phyloP scores from a whole-genome alignment of 495 filamentous ascomycete genomes.

The Aspergillus baeticus region DNA sequence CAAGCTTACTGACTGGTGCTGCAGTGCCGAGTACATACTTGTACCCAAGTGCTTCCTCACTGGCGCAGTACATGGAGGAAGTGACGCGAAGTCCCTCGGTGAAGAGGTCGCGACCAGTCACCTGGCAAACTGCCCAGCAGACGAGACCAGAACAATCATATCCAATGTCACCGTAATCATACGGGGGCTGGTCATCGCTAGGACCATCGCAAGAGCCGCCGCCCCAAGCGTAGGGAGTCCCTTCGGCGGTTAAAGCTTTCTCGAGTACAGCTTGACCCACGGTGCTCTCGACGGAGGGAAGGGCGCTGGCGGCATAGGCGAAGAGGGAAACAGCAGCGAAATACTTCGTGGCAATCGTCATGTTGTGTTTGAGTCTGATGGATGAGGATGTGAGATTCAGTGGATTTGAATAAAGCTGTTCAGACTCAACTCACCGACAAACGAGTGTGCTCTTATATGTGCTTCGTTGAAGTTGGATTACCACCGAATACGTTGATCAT shows the following conservation, averaged over 20 bases:
- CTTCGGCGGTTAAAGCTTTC: constrained; percentile 15
- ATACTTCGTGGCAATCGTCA: neutral
- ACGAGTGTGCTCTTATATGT: too few species aligned
- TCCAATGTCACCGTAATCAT: constrained; percentile 21
- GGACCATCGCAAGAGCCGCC: constrained; percentile 21
- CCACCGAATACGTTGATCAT: too few species aligned
- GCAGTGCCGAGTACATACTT: constrained; percentile 9
- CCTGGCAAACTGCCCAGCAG: constrained; percentile 22
- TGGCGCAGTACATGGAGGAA: constrained; percentile 21
- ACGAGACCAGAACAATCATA: constrained; percentile 23
- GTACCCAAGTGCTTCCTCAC: constrained; percentile 16
- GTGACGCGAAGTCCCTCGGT: constrained; percentile 21
- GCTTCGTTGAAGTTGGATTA: too few species aligned
- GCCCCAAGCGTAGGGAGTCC: constrained; percentile 21
- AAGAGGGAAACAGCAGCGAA: constrained; percentile 5
- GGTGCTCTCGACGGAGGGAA: neutral
- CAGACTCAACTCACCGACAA: too few species aligned
- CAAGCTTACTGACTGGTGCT: neutral
- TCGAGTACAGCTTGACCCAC: constrained; percentile 18
- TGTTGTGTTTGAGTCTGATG: too few species aligned
- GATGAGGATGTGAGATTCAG: too few species aligned
- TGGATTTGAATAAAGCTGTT: too few species aligned
- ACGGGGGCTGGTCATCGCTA: constrained; percentile 17
- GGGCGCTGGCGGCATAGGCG: constrained; percentile 1
- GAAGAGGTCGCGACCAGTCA: constrained; percentile 21